Base-by-base conservation (phyloP, 164 flowering plant genomes). In the Vitis amurensis region DNA sequence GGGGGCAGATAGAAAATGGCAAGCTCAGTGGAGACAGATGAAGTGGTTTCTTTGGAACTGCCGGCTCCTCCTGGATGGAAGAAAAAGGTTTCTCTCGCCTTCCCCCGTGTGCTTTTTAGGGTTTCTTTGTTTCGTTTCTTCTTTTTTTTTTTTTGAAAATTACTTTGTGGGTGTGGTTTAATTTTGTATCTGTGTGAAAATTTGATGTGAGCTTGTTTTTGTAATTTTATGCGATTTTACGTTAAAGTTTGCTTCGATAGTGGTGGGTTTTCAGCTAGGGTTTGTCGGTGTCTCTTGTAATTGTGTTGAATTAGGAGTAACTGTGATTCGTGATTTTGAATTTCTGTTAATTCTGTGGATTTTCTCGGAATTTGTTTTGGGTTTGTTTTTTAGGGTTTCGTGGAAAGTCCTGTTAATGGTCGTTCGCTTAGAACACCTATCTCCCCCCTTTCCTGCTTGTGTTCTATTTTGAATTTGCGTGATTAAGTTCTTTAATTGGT, bases 21-120 rank as follows among this genome's bases (percentile, higher is more conserved):
- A 52, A 74, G 75, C 71, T 63, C 74, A n/a, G 79, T 63, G 68
- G 82, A 70, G 68, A 37, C 19, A 16, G 78, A 77, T n/a, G 87
- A 84, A 14, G 79, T 68, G 16, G 72, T 83, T 29, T 77, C 80
- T 44, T 29, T 83, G 7, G 91, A 87, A 53, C 88, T 87, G 8
- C 88, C 91, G 4, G 88, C 91, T 30, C 91, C 91, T 67, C 59
- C 80, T 74, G 87, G 87, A 52, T 87, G 91, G 91, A 82, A 71
- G 71, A 87, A 87, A 71, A 83, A 78, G 91, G 91, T 85, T 13
- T 50, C 11, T 75, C 9, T 44, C 50, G 52, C 16, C 73, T 23
- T 70, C 31, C 17, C 9, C 57, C 1, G 58, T 8, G 67, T 6
- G 61, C 50, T 57, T 55, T 29, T 14, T 70, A 23, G 37, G 13